Evolutionary conservation across 2,329 filamentous ascomycete species (phyloP).

Genomic region (Magnaporthiopsis incrustans): DNA sequence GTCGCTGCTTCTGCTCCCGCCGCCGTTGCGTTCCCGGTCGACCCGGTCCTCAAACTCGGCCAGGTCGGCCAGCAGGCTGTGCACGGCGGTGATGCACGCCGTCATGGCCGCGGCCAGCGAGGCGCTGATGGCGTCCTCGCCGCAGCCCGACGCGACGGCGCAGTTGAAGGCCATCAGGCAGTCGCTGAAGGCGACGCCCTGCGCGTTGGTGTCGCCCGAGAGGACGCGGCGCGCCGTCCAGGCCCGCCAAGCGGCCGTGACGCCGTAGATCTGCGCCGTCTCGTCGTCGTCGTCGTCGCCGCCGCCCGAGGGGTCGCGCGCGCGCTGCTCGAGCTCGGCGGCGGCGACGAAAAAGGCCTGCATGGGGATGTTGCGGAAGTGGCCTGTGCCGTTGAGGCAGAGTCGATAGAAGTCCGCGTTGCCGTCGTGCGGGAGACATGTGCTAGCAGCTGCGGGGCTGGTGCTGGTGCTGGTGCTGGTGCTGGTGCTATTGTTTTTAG

Average conservation of each 20-base stretch:
- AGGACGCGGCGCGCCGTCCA: constrained; percentile 9
- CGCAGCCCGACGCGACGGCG: too few species aligned
- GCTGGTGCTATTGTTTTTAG: too few species aligned
- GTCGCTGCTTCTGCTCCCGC: too few species aligned
- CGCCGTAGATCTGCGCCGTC: constrained; percentile 19
- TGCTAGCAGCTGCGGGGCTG: background rate
- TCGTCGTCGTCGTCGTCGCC: too few species aligned
- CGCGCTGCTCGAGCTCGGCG: constrained; percentile 17
- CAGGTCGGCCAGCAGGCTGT: too few species aligned
- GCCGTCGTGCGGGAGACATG: constrained; percentile 7
- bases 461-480: too few species aligned
- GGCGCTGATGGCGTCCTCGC: too few species aligned
- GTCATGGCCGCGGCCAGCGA: too few species aligned
- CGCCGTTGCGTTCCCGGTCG: too few species aligned
- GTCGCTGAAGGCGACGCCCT: constrained; percentile 13
- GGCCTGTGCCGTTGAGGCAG: constrained; percentile 29
- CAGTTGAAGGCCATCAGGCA: background rate
- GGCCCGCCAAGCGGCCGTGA: constrained; percentile 2
- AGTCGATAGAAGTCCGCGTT: constrained; percentile 26
- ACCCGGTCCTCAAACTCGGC: too few species aligned
- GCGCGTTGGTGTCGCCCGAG: constrained; percentile 16
- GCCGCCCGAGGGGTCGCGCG: constrained; percentile 1
- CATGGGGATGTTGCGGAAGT: constrained; percentile 32
- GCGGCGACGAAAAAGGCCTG: constrained; percentile 15
- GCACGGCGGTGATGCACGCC: too few species aligned